A percentile compares a stretch with the other conserved stretches of the same genome.
Conservation (phyloP, 108 stramenopile genomes). For the Schizochytrium sp. region DNA sequence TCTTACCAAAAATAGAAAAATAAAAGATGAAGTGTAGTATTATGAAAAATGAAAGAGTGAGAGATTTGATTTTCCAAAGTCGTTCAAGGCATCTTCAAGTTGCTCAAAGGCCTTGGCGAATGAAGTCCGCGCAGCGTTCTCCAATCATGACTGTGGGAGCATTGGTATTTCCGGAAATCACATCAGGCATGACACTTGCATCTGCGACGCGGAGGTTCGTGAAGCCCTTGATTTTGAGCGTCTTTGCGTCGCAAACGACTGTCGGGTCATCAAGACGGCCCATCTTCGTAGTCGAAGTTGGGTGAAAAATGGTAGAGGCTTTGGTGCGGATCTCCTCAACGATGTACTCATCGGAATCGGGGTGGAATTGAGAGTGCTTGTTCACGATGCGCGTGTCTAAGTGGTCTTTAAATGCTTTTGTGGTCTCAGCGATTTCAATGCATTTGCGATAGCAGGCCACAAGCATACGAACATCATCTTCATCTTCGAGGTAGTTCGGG, state of each 20-base stretch:
- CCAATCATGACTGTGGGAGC: slow-evolving; percentile 8
- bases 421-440: slow-evolving; percentile 32
- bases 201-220: slow-evolving; percentile 50
- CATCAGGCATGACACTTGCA: not conserved
- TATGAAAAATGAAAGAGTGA: no score
- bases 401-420: not conserved
- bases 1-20: no score
- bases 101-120: not conserved
- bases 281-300: slow-evolving; percentile 24
- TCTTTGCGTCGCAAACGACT: slow-evolving; percentile 20
- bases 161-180: not conserved
- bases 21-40: no score
- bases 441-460: not conserved
- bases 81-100: no score
- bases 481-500: slow-evolving; percentile 57
- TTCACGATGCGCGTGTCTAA: not conserved
- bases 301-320: slow-evolving; percentile 24
- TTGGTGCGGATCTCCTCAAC: slow-evolving; percentile 5
- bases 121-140: not conserved
- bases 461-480: not conserved
- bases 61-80: no score
- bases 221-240: slow-evolving; percentile 44
- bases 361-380: not conserved
- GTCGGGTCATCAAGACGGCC: slow-evolving; percentile 19
- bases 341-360: slow-evolving; percentile 47